phyloP scores from a whole-genome alignment of 768 basidiomycete species.

The Podaxis rugospora region DNA sequence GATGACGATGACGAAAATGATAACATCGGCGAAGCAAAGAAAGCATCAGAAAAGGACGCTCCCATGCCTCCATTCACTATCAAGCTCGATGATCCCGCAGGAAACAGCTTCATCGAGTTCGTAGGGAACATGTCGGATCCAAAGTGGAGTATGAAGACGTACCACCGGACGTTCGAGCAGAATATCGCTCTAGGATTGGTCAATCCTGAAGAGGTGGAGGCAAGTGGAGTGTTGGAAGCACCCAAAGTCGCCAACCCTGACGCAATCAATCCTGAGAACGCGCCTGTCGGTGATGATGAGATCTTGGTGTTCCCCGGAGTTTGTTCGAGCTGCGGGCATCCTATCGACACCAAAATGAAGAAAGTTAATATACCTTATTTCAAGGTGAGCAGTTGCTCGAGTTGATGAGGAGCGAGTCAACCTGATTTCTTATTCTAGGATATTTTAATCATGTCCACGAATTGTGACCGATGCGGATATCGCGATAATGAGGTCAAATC shows the following conservation, averaged over 20 bases:
- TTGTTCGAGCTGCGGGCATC: conserved; percentile 86
- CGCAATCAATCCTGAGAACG: conserved; percentile 17
- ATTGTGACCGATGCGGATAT: conserved; percentile 93
- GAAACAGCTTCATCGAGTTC: conserved; percentile 97
- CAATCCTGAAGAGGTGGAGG: conserved; percentile 36
- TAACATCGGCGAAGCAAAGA: conserved; percentile 16
- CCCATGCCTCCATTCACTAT: conserved; percentile 76
- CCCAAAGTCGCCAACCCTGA: conserved; percentile 14
- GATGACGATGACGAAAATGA: conserved; percentile 44
- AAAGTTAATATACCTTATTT: conserved; percentile 96
- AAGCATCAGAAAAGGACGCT: conserved; percentile 34
- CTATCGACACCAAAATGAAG: conserved; percentile 89
- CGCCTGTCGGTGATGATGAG: conserved; percentile 66
- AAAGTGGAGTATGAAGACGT: conserved; percentile 87
- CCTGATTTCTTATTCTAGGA: conserved; percentile 47
- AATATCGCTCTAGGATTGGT: conserved; percentile 77
- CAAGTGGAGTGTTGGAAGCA: conserved; percentile 11
- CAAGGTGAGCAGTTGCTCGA: conserved; percentile 51
- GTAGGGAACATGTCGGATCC: conserved; percentile 82
- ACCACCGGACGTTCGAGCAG: conserved; percentile 74
- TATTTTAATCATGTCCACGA: conserved; percentile 96
- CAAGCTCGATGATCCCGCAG: conserved; percentile 87
- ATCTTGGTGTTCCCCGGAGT: conserved; percentile 82
- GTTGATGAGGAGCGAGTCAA: not conserved
- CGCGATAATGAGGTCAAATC: conserved; percentile 98